Conservation (phyloP, 2,329 filamentous ascomycete genomes). For the Calonectria leucothoes region DNA sequence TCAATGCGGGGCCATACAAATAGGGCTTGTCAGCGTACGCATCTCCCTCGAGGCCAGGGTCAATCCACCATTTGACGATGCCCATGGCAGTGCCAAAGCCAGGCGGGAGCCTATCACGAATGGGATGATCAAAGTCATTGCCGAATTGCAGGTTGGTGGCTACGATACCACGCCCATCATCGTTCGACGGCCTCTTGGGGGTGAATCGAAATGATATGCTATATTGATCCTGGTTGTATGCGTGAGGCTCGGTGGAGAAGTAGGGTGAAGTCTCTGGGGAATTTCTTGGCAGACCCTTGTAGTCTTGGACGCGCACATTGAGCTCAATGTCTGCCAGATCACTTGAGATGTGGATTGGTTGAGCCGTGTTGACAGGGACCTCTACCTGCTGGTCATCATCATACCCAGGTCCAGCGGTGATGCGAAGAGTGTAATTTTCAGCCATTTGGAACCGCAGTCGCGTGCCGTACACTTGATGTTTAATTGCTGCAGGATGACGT, state of each 20-base stretch:
- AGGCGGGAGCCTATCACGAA: conserved; percentile 85
- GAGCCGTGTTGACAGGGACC: conserved; percentile 79
- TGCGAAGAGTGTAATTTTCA: conserved; percentile 81
- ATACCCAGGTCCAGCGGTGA: conserved; percentile 85
- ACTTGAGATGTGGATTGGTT: conserved; percentile 72
- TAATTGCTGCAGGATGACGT: neutral
- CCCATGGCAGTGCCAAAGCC: conserved; percentile 88
- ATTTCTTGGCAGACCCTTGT: conserved; percentile 75
- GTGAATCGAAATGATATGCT: conserved; percentile 84
- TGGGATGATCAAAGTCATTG: conserved; percentile 94
- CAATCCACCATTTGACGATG: conserved; percentile 90
- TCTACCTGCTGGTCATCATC: conserved; percentile 76
- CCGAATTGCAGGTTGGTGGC: conserved; percentile 87
- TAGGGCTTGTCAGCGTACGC: conserved; percentile 88
- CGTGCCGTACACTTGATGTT: neutral
- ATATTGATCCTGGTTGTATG: conserved; percentile 79
- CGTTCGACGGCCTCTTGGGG: conserved; percentile 63
- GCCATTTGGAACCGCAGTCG: conserved; percentile 57
- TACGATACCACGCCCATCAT: conserved; percentile 61
- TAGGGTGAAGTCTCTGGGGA: conserved; percentile 81
- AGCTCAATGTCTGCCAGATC: conserved; percentile 74
- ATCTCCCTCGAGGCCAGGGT: conserved; percentile 91
- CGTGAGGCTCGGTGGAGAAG: conserved; percentile 78
- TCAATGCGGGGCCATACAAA: conserved; percentile 84
- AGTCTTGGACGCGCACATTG: conserved; percentile 78